Base-by-base conservation (phyloP, 2,329 filamentous ascomycete genomes). In the Chaetomiaceae sp. region DNA sequence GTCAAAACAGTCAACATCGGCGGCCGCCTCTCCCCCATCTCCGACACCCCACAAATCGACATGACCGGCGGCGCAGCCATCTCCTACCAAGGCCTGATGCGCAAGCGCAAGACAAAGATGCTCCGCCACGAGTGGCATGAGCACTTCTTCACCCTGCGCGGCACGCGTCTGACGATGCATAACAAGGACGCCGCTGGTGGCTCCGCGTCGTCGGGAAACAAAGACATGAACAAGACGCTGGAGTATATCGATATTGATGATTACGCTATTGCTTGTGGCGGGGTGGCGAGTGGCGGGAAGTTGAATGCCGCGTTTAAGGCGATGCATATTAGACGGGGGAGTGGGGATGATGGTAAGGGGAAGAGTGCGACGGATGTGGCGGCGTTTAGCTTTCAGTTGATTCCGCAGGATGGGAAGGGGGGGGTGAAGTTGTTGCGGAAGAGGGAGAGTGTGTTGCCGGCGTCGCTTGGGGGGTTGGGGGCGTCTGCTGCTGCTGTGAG, bases 111-210 rank as follows among this genome's bases (percentile, higher is more conserved):
- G 73, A 95, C 86, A 30, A 84, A 83, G 63, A 83, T 96, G 74
- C 80, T 96, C 54, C 87, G 89, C 38, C 88, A 95, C 68, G 91
- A 96, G 72, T 96, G 91, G 91, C 83, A 90, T 63, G 88, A 95
- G 66, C 86, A 89, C 60, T 93, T 92, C 73, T 95, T 93, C 67
- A 89, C 88, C 21, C 84, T 96, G 56, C 83, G 84, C 62, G 86
- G 86, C 52, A 88, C 83, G 21, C 79, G 81, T 23, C 76, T 89
- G 33, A 83, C 86, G 48, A 86, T 92, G 79, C 87, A 91, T n/a
- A n/a, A n/a, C 74, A 83, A 85, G 63, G 80, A 86, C 56, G 70
- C 68, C n/a, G n/a, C n/a, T n/a, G n/a, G n/a, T n/a, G n/a, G n/a
- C n/a, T n/a, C n/a, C n/a, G n/a, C n/a, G 30, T 63, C 66, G 45